These are phyloP conservation scores for Penicillium arizonense DNA, from an alignment of 495 filamentous ascomycete species.

Conservation along the genomic window DNA sequence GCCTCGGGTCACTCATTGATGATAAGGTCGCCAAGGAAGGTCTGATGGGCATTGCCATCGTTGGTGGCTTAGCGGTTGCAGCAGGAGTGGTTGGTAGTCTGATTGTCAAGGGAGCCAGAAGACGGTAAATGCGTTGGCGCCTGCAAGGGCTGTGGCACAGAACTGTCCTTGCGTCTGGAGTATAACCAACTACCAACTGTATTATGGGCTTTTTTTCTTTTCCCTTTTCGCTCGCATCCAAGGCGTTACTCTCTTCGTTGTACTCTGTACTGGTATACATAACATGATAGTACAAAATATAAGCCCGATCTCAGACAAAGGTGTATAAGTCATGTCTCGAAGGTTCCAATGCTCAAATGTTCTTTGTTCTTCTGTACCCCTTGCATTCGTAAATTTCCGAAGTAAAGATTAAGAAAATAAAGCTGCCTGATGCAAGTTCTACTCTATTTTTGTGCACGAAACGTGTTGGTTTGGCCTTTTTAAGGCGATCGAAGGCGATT, in stretches of 20 bases:
- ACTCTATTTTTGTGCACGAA: too few species aligned
- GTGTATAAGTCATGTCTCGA: conserved; percentile 3
- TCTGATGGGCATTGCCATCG: conserved; percentile 91
- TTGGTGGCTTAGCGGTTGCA: conserved; percentile 88
- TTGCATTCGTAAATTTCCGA: too few species aligned
- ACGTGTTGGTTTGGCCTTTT: too few species aligned
- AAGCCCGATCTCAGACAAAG: conserved; percentile 10
- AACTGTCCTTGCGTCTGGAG: conserved; percentile 8
- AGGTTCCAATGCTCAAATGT: not conserved
- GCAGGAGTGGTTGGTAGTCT: conserved; percentile 91
- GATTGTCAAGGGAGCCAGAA: conserved; percentile 67
- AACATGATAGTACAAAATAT: too few species aligned
- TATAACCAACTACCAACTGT: not conserved
- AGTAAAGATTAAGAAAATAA: too few species aligned
- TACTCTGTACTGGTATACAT: too few species aligned
- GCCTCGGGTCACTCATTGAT: conserved; percentile 82
- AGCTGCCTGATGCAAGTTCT: too few species aligned
- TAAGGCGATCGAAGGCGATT: not conserved
- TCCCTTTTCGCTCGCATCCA: too few species aligned
- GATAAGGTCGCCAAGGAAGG: conserved; percentile 96
- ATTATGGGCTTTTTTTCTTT: too few species aligned
- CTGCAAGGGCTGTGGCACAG: conserved; percentile 24
- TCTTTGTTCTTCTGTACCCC: too few species aligned
- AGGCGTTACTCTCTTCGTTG: too few species aligned
- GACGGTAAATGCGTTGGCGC: conserved; percentile 39